A percentile compares a stretch with the other conserved stretches of the same genome.
These are phyloP conservation scores for Pseudognaphalium luteoalbum DNA, from an alignment of 129 eudicot species.

Conservation along the genomic window DNA sequence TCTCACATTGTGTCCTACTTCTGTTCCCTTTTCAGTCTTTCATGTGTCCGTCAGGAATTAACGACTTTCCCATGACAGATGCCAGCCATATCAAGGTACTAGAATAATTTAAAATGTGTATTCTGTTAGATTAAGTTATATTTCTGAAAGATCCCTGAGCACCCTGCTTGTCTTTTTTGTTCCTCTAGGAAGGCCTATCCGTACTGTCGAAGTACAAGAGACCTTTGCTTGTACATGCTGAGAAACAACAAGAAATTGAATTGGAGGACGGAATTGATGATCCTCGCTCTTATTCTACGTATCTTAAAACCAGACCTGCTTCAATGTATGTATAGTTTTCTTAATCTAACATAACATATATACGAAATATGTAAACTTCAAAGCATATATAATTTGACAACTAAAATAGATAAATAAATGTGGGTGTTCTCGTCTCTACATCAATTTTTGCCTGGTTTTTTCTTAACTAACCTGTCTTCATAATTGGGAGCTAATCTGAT, in stretches of 20 bases:
- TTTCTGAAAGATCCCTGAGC: slow-evolving; percentile 6
- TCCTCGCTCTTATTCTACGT: slow-evolving; percentile 72
- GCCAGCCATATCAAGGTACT: slow-evolving; percentile 85
- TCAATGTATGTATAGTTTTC: slow-evolving; percentile 49
- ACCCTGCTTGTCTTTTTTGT: background rate
- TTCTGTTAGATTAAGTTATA: background rate
- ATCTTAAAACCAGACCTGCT: slow-evolving; percentile 93
- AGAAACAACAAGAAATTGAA: slow-evolving; percentile 56
- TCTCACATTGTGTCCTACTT: slow-evolving; percentile 6
- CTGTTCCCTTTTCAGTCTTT: slow-evolving; percentile 64
- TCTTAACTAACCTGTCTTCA: too few species aligned
- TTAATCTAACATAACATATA: background rate
- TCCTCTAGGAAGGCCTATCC: slow-evolving; percentile 67
- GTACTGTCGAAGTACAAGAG: slow-evolving; percentile 77
- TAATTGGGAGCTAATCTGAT: too few species aligned
- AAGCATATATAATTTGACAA: background rate
- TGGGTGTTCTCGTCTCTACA: background rate
- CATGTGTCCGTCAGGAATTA: slow-evolving; percentile 98
- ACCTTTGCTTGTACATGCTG: slow-evolving; percentile 97
- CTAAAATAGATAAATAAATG: background rate
- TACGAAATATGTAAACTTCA: background rate
- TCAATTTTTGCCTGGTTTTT: too few species aligned
- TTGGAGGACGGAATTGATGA: slow-evolving; percentile 36
- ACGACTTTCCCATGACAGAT: slow-evolving; percentile 98
- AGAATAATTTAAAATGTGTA: background rate